Evolutionary conservation across 1,139 yeast species (phyloP).

Genomic region (Waltiozyma sp.): DNA sequence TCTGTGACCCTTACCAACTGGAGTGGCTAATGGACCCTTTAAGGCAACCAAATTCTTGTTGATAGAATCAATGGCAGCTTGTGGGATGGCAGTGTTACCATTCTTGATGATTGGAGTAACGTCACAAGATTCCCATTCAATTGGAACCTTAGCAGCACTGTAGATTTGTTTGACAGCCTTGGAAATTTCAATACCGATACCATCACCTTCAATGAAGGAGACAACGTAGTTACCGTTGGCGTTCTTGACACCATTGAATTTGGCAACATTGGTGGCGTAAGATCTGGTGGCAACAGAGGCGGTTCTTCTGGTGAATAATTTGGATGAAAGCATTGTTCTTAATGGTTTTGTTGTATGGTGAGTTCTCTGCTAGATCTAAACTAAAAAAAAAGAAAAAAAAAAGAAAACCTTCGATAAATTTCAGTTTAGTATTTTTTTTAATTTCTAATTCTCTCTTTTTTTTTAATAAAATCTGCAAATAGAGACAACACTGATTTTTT

Average conservation of each 20-base stretch:
- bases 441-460: no score
- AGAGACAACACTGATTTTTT: no score
- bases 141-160: slow-evolving; percentile 88
- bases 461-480: no score
- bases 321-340: slow-evolving; percentile 14
- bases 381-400: no score
- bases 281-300: slow-evolving; percentile 13
- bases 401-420: no score
- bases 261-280: slow-evolving; percentile 41
- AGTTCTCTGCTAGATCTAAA: background rate
- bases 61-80: slow-evolving; percentile 84
- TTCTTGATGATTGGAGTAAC: slow-evolving; percentile 88
- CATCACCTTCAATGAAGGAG: slow-evolving; percentile 96
- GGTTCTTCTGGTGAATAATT: slow-evolving; percentile 13
- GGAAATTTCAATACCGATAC: slow-evolving; percentile 94
- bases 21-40: slow-evolving; percentile 96
- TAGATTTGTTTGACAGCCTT: slow-evolving; percentile 86
- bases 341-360: background rate
- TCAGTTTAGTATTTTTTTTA: no score
- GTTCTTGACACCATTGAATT: slow-evolving; percentile 45
- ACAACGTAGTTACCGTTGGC: slow-evolving; percentile 76
- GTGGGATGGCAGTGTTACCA: slow-evolving; percentile 92
- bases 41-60: slow-evolving; percentile 88
- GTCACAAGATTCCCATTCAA: slow-evolving; percentile 95
- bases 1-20: slow-evolving; percentile 97